A percentile compares a stretch with the other conserved stretches of the same genome.
phyloP scores from a whole-genome alignment of 495 filamentous ascomycete species.

The Cryomyces antarcticus region DNA sequence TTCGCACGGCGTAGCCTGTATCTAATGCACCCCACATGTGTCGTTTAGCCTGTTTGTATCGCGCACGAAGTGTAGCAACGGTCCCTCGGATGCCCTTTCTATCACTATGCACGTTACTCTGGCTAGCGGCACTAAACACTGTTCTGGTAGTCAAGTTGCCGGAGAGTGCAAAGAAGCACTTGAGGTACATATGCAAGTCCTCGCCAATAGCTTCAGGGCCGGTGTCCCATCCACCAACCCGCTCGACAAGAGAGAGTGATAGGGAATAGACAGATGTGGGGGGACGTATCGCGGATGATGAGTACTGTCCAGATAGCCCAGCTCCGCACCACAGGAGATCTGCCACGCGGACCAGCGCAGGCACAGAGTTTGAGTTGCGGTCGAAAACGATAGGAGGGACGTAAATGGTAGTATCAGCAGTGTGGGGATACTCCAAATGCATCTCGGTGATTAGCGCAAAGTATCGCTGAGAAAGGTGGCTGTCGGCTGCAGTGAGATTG shows the following conservation, averaged over 20 bases:
- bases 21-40: constrained; percentile 60
- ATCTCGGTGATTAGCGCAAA: constrained; percentile 38
- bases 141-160: constrained; percentile 32
- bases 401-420: constrained; percentile 37
- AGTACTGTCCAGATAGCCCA: constrained; percentile 43
- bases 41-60: constrained; percentile 43
- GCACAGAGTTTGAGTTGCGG: constrained; percentile 44
- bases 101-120: constrained; percentile 42
- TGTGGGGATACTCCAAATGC: constrained; percentile 32
- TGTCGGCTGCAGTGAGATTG: constrained; percentile 53
- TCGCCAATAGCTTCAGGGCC: constrained; percentile 48
- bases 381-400: constrained; percentile 52
- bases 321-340: constrained; percentile 47
- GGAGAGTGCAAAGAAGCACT: constrained; percentile 51
- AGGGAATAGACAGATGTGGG: constrained; percentile 53
- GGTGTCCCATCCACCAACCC: constrained; percentile 45
- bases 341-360: constrained; percentile 42
- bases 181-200: constrained; percentile 55
- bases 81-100: constrained; percentile 26
- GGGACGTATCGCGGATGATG: constrained; percentile 35
- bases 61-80: constrained; percentile 30
- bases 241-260: constrained; percentile 37
- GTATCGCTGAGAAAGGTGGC: constrained; percentile 43
- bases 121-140: constrained; percentile 41
- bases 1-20: constrained; percentile 31